Evolutionary conservation across 768 basidiomycete species (phyloP).

Genomic region (Dendrothele bispora): DNA sequence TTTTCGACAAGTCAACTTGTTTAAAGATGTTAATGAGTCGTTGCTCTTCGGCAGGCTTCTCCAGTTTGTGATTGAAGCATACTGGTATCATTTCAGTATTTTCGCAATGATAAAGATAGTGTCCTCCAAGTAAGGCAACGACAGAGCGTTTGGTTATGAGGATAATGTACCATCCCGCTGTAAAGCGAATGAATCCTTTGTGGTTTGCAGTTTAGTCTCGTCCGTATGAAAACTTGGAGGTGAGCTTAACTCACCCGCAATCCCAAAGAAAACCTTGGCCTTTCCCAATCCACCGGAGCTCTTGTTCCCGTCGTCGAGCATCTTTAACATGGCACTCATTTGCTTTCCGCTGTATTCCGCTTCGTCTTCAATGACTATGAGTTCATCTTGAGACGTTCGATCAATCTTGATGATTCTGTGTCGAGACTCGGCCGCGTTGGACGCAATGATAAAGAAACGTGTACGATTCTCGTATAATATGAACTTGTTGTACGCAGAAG

Average conservation of each 20-base stretch:
- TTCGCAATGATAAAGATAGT: slow-evolving; percentile 96
- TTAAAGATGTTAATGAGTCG: slow-evolving; percentile 89
- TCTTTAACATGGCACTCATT: slow-evolving; percentile 88
- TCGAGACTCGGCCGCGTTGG: slow-evolving; percentile 82
- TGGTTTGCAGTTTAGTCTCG: not conserved
- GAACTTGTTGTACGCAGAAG: slow-evolving; percentile 73
- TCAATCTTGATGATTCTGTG: slow-evolving; percentile 95
- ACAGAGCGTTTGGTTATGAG: slow-evolving; percentile 87
- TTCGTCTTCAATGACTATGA: slow-evolving; percentile 83
- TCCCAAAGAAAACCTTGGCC: slow-evolving; percentile 76
- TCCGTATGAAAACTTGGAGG: not conserved
- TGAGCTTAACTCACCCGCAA: slow-evolving; percentile 57
- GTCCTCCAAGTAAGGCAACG: slow-evolving; percentile 91
- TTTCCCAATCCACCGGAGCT: slow-evolving; percentile 83
- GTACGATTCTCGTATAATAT: slow-evolving; percentile 91
- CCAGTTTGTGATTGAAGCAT: slow-evolving; percentile 76
- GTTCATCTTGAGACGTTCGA: slow-evolving; percentile 73
- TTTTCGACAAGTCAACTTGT: slow-evolving; percentile 97
- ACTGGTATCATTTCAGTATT: slow-evolving; percentile 83
- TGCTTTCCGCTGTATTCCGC: slow-evolving; percentile 86
- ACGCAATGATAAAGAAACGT: slow-evolving; percentile 90
- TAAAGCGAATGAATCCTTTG: slow-evolving; percentile 93
- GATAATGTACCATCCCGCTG: slow-evolving; percentile 95
- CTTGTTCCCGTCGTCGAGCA: slow-evolving; percentile 95
- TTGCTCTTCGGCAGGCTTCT: slow-evolving; percentile 87